phyloP scores from a whole-genome alignment of 345 rosid genomes.

The Durio zibethinus region DNA sequence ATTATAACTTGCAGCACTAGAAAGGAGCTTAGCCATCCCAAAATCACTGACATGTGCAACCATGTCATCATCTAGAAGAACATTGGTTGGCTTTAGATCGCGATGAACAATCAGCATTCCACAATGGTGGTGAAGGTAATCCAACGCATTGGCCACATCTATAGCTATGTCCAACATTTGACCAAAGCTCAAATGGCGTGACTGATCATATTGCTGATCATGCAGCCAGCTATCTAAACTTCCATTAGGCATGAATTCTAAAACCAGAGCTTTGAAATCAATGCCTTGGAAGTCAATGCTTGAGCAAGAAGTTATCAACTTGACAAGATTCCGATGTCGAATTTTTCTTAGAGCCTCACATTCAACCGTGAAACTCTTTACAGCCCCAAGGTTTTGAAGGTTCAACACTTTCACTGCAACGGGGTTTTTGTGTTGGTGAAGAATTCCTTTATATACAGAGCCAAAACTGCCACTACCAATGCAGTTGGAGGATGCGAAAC shows the following conservation, averaged over 20 bases:
- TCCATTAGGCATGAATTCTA: neutral
- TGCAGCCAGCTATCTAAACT: neutral
- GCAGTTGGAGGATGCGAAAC: conserved; percentile 20
- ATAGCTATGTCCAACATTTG: conserved; percentile 20
- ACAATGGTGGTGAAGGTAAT: conserved; percentile 21
- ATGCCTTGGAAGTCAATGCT: conserved; percentile 21
- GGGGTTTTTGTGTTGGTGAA: neutral
- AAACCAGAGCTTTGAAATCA: conserved; percentile 35
- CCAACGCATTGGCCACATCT: conserved; percentile 19
- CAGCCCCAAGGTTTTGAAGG: conserved; percentile 19
- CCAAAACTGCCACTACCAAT: conserved; percentile 27
- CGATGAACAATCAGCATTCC: conserved; percentile 17
- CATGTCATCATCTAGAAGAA: conserved; percentile 22
- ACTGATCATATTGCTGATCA: neutral
- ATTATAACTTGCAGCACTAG: neutral
- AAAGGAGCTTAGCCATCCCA: conserved; percentile 15
- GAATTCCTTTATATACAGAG: conserved; percentile 25
- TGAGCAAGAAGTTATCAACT: conserved; percentile 24
- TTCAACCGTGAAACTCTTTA: conserved; percentile 26
- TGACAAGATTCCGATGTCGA: conserved; percentile 29
- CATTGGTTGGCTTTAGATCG: conserved; percentile 1
- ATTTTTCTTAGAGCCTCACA: conserved; percentile 22
- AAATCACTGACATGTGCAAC: conserved; percentile 27
- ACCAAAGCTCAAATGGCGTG: neutral
- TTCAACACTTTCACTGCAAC: conserved; percentile 27